These are phyloP conservation scores for Entomortierella beljakovae DNA, from an alignment of 192 early-diverging fungal species.

Conservation along the genomic window DNA sequence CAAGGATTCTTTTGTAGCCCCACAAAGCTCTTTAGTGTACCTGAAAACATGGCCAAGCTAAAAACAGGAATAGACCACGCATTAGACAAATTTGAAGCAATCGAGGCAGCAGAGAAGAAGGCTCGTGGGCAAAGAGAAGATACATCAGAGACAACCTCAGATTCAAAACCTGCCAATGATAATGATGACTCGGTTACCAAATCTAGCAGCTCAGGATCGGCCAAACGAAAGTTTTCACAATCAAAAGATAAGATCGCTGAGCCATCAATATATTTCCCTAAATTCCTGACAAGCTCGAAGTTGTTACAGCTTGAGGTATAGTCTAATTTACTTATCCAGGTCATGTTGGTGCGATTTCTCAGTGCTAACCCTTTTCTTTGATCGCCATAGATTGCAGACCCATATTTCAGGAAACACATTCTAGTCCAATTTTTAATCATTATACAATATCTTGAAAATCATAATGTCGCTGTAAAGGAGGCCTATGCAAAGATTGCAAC, in stretches of 20 bases:
- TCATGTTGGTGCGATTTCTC: not conserved
- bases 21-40: constrained; percentile 51
- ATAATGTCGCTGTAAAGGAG: constrained; percentile 54
- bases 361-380: not conserved
- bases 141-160: not conserved
- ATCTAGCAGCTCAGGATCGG: not conserved
- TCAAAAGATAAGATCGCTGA: not conserved
- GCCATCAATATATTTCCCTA: constrained; percentile 66
- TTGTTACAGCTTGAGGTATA: constrained; percentile 81
- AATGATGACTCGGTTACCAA: not conserved
- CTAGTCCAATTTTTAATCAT: constrained; percentile 91
- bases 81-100: constrained; percentile 48
- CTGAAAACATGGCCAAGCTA: constrained; percentile 30
- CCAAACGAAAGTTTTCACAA: constrained; percentile 24
- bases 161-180: not conserved
- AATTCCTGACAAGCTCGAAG: constrained; percentile 78
- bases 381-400: constrained; percentile 75
- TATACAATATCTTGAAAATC: constrained; percentile 77
- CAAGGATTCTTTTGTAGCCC: constrained; percentile 85
- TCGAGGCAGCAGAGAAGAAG: constrained; percentile 30
- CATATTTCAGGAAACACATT: constrained; percentile 86
- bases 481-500: constrained; percentile 58
- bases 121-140: constrained; percentile 15
- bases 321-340: not conserved
- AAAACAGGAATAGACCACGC: constrained; percentile 42